These are phyloP conservation scores for Castanea crenata DNA, from an alignment of 306 rosid genomes.

Conservation along the genomic window DNA sequence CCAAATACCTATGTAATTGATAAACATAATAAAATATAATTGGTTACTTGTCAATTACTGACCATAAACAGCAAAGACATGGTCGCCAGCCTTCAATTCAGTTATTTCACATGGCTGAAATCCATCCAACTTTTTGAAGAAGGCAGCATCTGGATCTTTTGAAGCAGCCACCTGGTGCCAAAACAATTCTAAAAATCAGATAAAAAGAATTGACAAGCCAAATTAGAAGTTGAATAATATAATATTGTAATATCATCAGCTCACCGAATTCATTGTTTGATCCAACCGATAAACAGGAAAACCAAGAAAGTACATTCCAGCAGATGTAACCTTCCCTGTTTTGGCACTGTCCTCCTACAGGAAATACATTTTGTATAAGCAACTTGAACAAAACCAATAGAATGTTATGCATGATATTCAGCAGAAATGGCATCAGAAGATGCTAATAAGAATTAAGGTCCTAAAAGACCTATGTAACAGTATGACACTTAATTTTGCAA, in stretches of 20 bases:
- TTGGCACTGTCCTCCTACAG: constrained; percentile 88
- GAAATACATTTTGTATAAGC: constrained; percentile 12
- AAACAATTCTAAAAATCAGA: constrained; percentile 30
- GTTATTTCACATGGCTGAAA: constrained; percentile 93
- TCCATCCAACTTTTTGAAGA: constrained; percentile 88
- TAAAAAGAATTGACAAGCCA: constrained; percentile 2
- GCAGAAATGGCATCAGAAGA: neutral
- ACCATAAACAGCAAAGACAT: constrained; percentile 95
- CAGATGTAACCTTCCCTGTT: constrained; percentile 82
- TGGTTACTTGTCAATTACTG: constrained; percentile 17
- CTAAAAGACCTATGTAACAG: neutral
- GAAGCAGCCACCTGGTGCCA: constrained; percentile 63
- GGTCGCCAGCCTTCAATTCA: constrained; percentile 92
- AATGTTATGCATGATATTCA: neutral
- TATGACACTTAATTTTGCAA: neutral
- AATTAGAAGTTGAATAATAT: constrained; percentile 16
- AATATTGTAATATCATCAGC: constrained; percentile 26
- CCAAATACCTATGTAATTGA: constrained; percentile 11
- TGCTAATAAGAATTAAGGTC: neutral
- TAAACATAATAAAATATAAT: constrained; percentile 15
- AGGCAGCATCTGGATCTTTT: constrained; percentile 96
- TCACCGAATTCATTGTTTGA: constrained; percentile 74
- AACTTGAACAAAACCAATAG: constrained; percentile 18
- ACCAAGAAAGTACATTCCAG: constrained; percentile 99
- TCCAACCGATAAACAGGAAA: constrained; percentile 95